Evolutionary conservation across 345 rosid species (phyloP).

Genomic region (Citrus australasica): DNA sequence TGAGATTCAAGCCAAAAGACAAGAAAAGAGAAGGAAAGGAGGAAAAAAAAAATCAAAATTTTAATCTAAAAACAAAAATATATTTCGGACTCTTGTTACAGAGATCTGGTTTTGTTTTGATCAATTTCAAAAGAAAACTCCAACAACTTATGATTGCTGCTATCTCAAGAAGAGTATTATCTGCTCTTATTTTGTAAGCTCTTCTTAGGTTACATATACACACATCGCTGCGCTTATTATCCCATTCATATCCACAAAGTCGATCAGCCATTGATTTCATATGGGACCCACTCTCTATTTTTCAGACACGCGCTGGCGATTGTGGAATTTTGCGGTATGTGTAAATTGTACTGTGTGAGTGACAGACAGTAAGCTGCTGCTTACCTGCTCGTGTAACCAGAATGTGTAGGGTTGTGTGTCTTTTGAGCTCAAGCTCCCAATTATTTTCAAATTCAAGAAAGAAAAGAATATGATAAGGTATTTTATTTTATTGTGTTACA

Average conservation of each 20-base stretch:
- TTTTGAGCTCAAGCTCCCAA: constrained; percentile 23
- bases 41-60: constrained; percentile 35
- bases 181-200: not conserved
- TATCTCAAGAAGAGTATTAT: not conserved
- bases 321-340: not conserved
- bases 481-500: not conserved
- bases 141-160: constrained; percentile 23
- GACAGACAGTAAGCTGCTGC: constrained; percentile 9
- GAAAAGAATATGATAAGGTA: not conserved
- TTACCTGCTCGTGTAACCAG: constrained; percentile 14
- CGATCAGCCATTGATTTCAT: constrained; percentile 25
- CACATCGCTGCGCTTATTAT: not conserved
- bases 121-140: constrained; percentile 41
- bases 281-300: constrained; percentile 6
- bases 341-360: not conserved
- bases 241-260: constrained; percentile 21
- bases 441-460: constrained; percentile 5
- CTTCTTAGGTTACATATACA: constrained; percentile 11
- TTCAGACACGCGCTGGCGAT: constrained; percentile 5
- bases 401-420: constrained; percentile 30
- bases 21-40: constrained; percentile 20
- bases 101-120: constrained; percentile 40
- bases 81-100: constrained; percentile 41
- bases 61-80: constrained; percentile 29
- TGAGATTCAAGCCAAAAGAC: constrained; percentile 63